Conservation (phyloP, 352 stramenopile species). For the Phytophthora multivora region DNA sequence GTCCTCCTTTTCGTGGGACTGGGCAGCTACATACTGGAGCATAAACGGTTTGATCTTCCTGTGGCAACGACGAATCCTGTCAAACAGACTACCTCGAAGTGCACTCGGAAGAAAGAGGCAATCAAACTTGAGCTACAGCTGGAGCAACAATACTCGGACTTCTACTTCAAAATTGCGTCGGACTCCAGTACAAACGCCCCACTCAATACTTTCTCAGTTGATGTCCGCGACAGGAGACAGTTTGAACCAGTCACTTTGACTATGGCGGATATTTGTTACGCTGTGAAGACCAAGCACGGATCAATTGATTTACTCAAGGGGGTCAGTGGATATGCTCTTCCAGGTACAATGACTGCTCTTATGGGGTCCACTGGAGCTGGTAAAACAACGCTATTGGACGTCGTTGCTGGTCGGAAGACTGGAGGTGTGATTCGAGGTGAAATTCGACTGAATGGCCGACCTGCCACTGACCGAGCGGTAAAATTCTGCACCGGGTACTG, state of each 20-base stretch:
- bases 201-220: neutral
- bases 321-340: constrained; percentile 5
- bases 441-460: constrained; percentile 90
- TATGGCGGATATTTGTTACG: constrained; percentile 2
- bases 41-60: neutral
- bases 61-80: neutral
- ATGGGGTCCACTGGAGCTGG: constrained; percentile 15
- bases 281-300: neutral
- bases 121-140: neutral
- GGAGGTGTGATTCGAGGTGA: constrained; percentile 80
- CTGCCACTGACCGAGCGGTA: constrained; percentile 45
- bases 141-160: constrained; percentile 2
- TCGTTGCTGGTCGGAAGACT: constrained; percentile 78
- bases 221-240: neutral
- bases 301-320: constrained; percentile 3
- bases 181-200: neutral
- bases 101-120: neutral
- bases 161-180: constrained; percentile 1
- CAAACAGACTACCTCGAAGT: neutral
- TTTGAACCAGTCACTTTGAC: constrained; percentile 1
- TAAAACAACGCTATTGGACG: constrained; percentile 16
- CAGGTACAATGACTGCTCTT: constrained; percentile 27
- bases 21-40: neutral
- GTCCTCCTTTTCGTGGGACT: neutral
- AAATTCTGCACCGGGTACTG: constrained; percentile 48